Base-by-base conservation (phyloP, 345 rosid species). In the Brassica nigra region DNA sequence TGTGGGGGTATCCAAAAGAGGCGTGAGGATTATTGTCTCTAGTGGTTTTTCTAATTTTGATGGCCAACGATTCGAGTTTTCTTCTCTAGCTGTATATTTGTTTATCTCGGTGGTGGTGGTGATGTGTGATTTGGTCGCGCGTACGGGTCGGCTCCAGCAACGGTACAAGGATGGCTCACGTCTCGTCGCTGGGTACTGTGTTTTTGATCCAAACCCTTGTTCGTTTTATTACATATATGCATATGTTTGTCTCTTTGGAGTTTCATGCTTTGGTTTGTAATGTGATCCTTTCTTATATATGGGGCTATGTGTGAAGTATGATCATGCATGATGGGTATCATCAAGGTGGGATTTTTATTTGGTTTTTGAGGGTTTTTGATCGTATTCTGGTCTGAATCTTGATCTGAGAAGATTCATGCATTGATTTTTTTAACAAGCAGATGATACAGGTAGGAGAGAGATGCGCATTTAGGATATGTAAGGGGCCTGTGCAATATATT, bases 131-230 rank as follows among this genome's bases (percentile, higher is more conserved):
- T 92, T 92, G 88, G 99, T 90, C 70, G 99, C 95, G 84, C 94
- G 97, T 65, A 95, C 95, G 62, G 99, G 99, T 87, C 97, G 97
- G 84, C 99, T 87, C 85, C 99, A 89, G 84, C 99, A 95, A 78
- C 93, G 95, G 3, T 92, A 95, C 78, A 91, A 90, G 80, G 89
- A 84, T 79, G 97, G 99, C 42, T 90, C 89, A 66, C 98, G 98
- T 83, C 98, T 94, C 86, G 91, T 94, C 33, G 97, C 98, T 59
- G 98, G 98, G 98, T 93, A 89, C 18, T 64, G 27, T 23, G 27
- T 23, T 23, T 23, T 23, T 23, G 7, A 16, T 65, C 78, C 66
- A 61, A 10, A 10, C 52, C 52, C 15, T 44, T 44, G 52, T 44
- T 44, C 2, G 0, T 4, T 47, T 47, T 47, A 11, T 12, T 47